These are phyloP conservation scores for Camellia granthamiana DNA, from an alignment of 148 eudicot species.

Conservation along the genomic window DNA sequence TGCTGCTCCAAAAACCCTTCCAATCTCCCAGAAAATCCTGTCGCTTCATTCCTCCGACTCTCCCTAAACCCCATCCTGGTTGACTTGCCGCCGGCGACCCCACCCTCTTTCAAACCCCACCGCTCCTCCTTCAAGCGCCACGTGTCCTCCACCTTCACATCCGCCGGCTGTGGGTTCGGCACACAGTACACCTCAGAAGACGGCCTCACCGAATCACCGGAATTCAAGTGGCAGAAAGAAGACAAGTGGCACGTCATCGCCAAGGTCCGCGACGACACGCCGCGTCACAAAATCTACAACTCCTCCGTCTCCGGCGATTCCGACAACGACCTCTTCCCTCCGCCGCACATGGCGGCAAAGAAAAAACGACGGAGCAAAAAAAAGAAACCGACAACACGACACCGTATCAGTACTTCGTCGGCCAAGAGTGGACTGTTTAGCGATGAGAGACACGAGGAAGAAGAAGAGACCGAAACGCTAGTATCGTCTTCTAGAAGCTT, in stretches of 20 bases:
- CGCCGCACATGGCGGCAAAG: conserved; percentile 20
- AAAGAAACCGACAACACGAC: conserved; percentile 23
- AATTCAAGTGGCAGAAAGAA: conserved; percentile 43
- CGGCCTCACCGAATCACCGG: conserved; percentile 8
- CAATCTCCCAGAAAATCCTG: conserved; percentile 49
- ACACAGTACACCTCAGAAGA: neutral
- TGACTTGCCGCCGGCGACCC: conserved; percentile 10
- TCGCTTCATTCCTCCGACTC: conserved; percentile 44
- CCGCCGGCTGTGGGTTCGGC: conserved; percentile 30
- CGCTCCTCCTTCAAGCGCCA: conserved; percentile 46
- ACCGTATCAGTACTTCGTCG: conserved; percentile 39
- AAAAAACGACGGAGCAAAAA: conserved; percentile 15
- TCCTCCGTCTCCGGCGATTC: conserved; percentile 38
- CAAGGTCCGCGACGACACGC: conserved; percentile 31
- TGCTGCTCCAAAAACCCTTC: conserved; percentile 75
- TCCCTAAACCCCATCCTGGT: conserved; percentile 2
- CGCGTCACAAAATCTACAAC: conserved; percentile 63
- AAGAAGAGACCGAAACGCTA: conserved; percentile 40
- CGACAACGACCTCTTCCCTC: conserved; percentile 30
- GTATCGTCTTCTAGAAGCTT: conserved; percentile 50
- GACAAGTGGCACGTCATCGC: conserved; percentile 65
- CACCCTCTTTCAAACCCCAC: conserved; percentile 16
- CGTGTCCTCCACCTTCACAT: conserved; percentile 37
- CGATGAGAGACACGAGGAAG: conserved; percentile 18
- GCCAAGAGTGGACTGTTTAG: conserved; percentile 39